Base-by-base conservation (phyloP, 208 protist genomes). In the Endotrypanum monterogeii region DNA sequence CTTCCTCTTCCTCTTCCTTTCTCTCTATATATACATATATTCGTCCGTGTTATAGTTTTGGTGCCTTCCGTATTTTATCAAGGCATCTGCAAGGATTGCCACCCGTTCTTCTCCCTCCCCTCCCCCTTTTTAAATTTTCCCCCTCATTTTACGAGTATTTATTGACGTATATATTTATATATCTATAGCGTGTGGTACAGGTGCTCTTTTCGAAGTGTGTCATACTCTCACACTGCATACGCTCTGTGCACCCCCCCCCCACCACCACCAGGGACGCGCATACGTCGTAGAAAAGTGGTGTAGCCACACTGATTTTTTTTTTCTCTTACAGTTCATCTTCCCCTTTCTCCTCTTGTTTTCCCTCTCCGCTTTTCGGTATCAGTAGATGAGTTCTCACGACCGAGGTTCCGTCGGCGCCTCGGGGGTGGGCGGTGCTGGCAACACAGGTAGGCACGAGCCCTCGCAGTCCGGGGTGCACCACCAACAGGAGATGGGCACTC, bases 321-420 rank as follows among this genome's bases (percentile, higher is more conserved):
- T 44, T 41, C 3, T 65, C 23, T 39, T 44, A 32, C 14, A 25
- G 25, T 12, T 51, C 28, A 14, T 5, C 30, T 51, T 25, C 1
- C 16, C 1, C 35, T 37, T 5, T 23, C 14, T 44, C 12, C 60
- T 23, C 37, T 23, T 9, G 39, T 23, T 25, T 65, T 23, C 12
- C 60, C 20, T 25, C 20, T 11, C 46, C 18, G 5, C 44, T 23
- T 65, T 20, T 56, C 14, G 20, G 35, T 8, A 11, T n/a, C 3
- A 39, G 30, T 63, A 25, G 25, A 76, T 63, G 70, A 48, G 39
- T 28, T 74, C 70, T 35, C 44, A 18, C 41, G 58, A 56, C 7
- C 28, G 18, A 46, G 39, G 56, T n/a, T 32, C 70, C 48, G 37
- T n/a, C 18, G 58, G 58, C 18, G 30, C 18, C 41, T 50, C 46